A percentile compares a stretch with the other conserved stretches of the same genome.
Conservation (phyloP, 306 rosid genomes). For the Argentina anserina region DNA sequence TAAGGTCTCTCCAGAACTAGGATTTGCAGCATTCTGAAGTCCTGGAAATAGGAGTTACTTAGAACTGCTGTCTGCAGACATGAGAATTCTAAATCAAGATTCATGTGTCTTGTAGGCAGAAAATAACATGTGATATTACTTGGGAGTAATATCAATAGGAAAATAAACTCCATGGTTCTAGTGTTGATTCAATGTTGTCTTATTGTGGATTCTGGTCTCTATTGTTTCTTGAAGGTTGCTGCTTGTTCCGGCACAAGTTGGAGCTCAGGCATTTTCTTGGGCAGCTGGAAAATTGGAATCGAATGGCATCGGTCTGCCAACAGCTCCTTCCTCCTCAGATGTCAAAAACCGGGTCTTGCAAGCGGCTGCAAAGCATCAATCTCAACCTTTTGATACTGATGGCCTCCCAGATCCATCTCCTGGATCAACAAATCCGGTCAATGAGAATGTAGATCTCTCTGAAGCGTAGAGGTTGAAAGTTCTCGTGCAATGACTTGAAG, state of each 20-base stretch:
- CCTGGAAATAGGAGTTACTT: background rate
- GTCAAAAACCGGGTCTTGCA: slow-evolving; percentile 89
- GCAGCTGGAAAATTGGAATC: slow-evolving; percentile 85
- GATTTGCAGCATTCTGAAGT: background rate
- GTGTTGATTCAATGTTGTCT: background rate
- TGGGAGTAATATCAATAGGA: background rate
- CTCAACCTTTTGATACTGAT: slow-evolving; percentile 74
- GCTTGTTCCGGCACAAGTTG: slow-evolving; percentile 63
- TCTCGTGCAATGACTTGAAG: background rate
- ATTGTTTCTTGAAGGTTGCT: slow-evolving; percentile 47
- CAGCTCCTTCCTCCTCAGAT: slow-evolving; percentile 90
- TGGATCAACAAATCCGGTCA: slow-evolving; percentile 42
- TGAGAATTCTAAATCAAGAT: background rate
- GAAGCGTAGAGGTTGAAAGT: slow-evolving; percentile 34
- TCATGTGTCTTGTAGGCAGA: background rate
- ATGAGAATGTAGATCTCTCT: slow-evolving; percentile 49
- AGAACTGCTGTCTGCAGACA: background rate
- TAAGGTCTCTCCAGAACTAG: slow-evolving; percentile 1
- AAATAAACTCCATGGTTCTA: background rate
- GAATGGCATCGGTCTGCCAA: slow-evolving; percentile 73
- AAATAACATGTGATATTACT: no score
- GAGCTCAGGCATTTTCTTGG: slow-evolving; percentile 80
- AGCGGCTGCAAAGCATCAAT: slow-evolving; percentile 96
- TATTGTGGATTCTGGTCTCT: slow-evolving; percentile 7
- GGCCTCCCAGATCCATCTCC: slow-evolving; percentile 50